Evolutionary conservation across 306 rosid genomes (phyloP), one percentile per base, ranked within the genome.

Genomic region (Rosa rugosa): DNA sequence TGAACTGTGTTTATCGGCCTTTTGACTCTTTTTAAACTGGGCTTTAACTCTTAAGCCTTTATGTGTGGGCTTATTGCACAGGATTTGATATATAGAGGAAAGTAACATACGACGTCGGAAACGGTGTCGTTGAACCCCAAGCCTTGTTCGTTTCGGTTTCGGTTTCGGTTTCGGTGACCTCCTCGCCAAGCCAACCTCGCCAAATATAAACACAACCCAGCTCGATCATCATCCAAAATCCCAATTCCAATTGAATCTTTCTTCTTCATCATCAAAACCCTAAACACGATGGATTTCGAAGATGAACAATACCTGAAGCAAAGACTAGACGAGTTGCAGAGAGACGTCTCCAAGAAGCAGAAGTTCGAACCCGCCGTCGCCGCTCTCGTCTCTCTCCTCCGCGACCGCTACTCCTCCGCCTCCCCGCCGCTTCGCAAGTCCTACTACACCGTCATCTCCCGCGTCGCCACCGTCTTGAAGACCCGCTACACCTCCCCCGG

Each of bases 401-500:
- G 75, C 45, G 77, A 74, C 23, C 56, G 79, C 13, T 95, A 86
- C 49, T 79, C 87, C 25, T 83, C 92, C n/a, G 91, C 97, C 71
- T 90, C 98, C 17, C 91, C 87, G 0, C 67, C 92, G 23, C 87
- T 95, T 18, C 94, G 89, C 54, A 85, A 89, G 87, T 86, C 82
- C 94, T 89, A 89, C 77, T 92, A 81, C 79, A 38, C 89, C 5
- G 91, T 86, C 36, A 70, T 94, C 56, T 91, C 93, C 88, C 89
- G 97, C 71, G 97, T 86, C 77, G 92, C 92, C 47, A 92, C 97
- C 3, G 91, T 96, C 50, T 85, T 96, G 79, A 96, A 88, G 90
- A 84, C 98, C 12, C 84, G 98, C 51, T 90, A 85, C 81, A 93
- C 98, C 0, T 89, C 96, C 22, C 94, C 92, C 1, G 96, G 99